Evolutionary conservation across 371 early-diverging fungal genomes (phyloP), one percentile per base, ranked within the genome.

Genomic region (Haplosporangium sp.): DNA sequence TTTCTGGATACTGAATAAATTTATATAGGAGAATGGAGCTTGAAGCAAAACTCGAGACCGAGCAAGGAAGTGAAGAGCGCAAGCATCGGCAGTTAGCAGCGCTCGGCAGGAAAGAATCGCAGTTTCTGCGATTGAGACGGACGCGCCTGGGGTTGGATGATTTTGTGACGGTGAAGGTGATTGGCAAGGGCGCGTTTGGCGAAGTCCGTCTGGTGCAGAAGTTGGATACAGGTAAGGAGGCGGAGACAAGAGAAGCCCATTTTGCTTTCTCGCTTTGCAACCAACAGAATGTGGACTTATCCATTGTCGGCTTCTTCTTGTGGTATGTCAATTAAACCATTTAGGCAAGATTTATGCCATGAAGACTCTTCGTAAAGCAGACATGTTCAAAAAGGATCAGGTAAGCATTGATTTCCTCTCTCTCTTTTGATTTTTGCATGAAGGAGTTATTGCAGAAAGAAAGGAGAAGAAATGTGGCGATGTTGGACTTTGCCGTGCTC

Each of bases 141-240:
- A 95, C 94, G 37, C 91, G 97, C 81, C 84, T 99, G 43, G 94
- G 96, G 16, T 88, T 97, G 13, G 91, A 92, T 68, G 99, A 99
- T 85, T 99, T 99, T 80, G 82, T 86, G 52, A 98, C 99, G 20
- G 90, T 99, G 64, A 95, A 96, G 83, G 97, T 99, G n/a, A 98
- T 99, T 82, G 99, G 99, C n/a, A 96, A 96, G 66, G 99, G 99
- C 52, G 99, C 99, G 4, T 99, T 99, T 87, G 99, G 99, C 50
- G 99, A 99, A 82, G 97, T 98, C 41, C 90, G 98, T 45, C 81
- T 98, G 36, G 98, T 96, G 13, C 98, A 99, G 82, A 98, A 98
- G 81, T 82, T 87, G 37, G 98, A 98, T 73, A 96, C 95, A 2
- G 29, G 29, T 29, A 29, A 29, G 29, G 29, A 29, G 4, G 4